Evolutionary conservation across 2,329 filamentous ascomycete species (phyloP).

Genomic region (Alternaria hordeiaustralica): DNA sequence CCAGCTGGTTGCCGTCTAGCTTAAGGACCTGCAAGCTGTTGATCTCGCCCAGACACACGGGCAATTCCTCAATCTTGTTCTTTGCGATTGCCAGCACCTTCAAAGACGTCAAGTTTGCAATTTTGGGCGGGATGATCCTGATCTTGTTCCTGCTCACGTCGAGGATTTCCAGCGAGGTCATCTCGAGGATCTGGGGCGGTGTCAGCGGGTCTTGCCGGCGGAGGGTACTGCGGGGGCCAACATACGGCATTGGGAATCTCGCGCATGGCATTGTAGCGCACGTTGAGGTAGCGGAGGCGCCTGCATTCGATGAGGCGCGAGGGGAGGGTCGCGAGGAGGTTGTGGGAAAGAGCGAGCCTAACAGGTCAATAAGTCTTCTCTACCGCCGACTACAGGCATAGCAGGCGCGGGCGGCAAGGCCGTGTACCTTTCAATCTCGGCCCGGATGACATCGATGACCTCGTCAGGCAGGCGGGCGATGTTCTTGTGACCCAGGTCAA

Average conservation of each 20-base stretch:
- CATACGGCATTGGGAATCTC: conserved; percentile 70
- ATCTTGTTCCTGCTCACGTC: conserved; percentile 92
- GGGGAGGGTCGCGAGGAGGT: conserved; percentile 74
- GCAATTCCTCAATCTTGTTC: conserved; percentile 85
- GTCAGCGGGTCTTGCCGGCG: conserved; percentile 11
- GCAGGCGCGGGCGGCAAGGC: neutral
- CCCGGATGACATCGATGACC: conserved; percentile 75
- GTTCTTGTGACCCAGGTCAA: conserved; percentile 77
- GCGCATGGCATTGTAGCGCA: conserved; percentile 75
- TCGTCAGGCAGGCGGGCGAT: conserved; percentile 75
- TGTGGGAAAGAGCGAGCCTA: conserved; percentile 82
- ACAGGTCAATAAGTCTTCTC: conserved; percentile 16
- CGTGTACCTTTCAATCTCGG: conserved; percentile 72
- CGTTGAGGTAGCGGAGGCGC: conserved; percentile 79
- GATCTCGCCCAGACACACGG: conserved; percentile 87
- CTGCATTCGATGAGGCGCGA: conserved; percentile 76
- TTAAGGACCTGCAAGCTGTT: conserved; percentile 87
- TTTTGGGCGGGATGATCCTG: conserved; percentile 75
- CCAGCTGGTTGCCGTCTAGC: conserved; percentile 85
- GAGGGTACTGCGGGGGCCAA: conserved; percentile 18
- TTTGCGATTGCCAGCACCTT: conserved; percentile 88
- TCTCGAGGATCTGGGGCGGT: conserved; percentile 74
- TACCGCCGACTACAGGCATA: neutral
- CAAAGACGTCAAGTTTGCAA: conserved; percentile 80
- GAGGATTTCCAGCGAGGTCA: conserved; percentile 87